Base-by-base conservation (phyloP, 352 stramenopile genomes). In the Globisporangium barbulae region DNA sequence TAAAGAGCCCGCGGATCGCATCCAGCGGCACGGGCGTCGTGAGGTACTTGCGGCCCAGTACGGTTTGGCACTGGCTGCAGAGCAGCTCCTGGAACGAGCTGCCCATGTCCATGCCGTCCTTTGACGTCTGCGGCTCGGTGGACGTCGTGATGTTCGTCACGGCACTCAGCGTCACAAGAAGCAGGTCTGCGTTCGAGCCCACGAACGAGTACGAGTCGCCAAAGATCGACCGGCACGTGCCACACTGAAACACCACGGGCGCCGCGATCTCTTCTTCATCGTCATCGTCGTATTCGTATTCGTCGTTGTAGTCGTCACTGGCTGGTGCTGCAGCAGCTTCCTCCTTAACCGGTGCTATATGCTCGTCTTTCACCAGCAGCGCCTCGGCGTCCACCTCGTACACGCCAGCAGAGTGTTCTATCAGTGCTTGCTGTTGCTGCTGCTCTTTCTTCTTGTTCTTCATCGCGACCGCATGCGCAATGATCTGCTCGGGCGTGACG, bases 231-330 rank as follows among this genome's bases (percentile, higher is more conserved):
- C 86, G 77, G 44, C 86, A 95, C 21, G 83, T 93, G 69, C 70
- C 86, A 68, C 86, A 95, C 63, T 93, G 84, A 61, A 95, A 95
- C 28, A 93, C 81, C 35, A 95, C 84, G 7, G 88, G 84, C 19
- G 79, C 81, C 47, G 81, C 66, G 19, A 74, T 68, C n/a, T 76
- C 78, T n/a, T 78, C 76, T 19, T 83, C 65, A 4, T 71, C 68
- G 2, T 81, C 64, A 19, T 75, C 73, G 3, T 65, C 67, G 13
- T 67, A 65, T 53, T 69, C 54, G 19, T 70, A 69, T 49, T 74
- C 67, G 0, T 82, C 76, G 9, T 82, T 67, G 0, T 62, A 80
- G 59, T 81, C 69, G 3, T 65, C 52, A 21, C 61, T 25, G 69
- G 67, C 5, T 35, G 19, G 35, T 19, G 25, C 65, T 35, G 19